Conservation (phyloP, 352 stramenopile species). For the Phytophthora sojae region DNA sequence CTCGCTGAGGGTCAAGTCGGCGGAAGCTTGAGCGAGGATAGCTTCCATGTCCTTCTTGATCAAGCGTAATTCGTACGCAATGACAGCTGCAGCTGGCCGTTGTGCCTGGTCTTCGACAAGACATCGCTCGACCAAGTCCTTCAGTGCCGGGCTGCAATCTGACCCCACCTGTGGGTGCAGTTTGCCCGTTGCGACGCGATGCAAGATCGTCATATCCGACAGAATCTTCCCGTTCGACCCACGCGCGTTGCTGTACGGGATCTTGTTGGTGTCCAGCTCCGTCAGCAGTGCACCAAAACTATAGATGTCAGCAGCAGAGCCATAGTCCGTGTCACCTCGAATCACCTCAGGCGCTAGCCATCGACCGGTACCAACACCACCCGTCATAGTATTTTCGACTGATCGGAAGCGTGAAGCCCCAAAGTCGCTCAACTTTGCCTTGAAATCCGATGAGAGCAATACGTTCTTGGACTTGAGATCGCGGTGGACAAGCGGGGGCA, state of each 20-base stretch:
- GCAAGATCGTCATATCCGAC: conserved; percentile 46
- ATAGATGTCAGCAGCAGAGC: conserved; percentile 52
- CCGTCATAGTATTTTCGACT: conserved; percentile 46
- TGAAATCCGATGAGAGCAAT: conserved; percentile 36
- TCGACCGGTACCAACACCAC: conserved; percentile 40
- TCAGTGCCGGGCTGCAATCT: conserved; percentile 33
- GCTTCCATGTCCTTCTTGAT: conserved; percentile 34
- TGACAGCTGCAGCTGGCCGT: conserved; percentile 30
- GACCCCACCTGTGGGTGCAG: conserved; percentile 39
- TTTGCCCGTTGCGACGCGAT: conserved; percentile 41
- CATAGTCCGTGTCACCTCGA: conserved; percentile 34
- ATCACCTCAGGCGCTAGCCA: conserved; percentile 62
- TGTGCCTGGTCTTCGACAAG: conserved; percentile 31
- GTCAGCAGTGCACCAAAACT: conserved; percentile 54
- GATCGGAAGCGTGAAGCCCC: conserved; percentile 49
- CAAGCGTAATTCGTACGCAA: conserved; percentile 42
- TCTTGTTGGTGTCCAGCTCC: conserved; percentile 59
- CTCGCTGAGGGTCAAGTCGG: conserved; percentile 24
- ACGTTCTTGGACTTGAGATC: conserved; percentile 62
- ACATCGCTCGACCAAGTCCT: conserved; percentile 42
- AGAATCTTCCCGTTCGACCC: conserved; percentile 28
- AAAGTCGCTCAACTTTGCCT: conserved; percentile 60
- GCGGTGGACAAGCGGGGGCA: conserved; percentile 42
- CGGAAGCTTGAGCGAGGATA: conserved; percentile 1
- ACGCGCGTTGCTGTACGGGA: conserved; percentile 46